These are phyloP conservation scores for Jamesozyma piceae DNA, from an alignment of 805 yeast genomes.

Conservation along the genomic window DNA sequence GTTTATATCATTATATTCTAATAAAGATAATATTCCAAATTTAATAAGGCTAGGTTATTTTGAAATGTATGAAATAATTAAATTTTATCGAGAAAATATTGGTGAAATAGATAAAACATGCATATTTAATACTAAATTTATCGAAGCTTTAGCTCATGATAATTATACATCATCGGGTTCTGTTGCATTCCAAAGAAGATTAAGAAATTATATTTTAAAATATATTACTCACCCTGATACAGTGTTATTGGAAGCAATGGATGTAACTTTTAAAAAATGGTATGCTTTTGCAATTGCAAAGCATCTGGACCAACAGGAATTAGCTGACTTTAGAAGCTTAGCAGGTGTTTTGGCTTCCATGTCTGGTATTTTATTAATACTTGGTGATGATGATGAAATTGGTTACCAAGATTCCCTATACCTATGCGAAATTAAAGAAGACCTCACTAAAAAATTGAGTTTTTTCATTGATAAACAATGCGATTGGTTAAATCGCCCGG, in stretches of 20 bases:
- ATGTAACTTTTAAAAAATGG: conserved; percentile 31
- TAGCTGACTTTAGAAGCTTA: conserved; percentile 47
- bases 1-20: conserved; percentile 40
- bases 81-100: conserved; percentile 21
- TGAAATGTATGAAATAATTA: conserved; percentile 8
- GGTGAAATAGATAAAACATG: conserved; percentile 13
- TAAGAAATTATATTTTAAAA: conserved; percentile 36
- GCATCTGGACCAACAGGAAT: conserved; percentile 29
- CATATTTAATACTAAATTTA: conserved; percentile 29
- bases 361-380: conserved; percentile 48
- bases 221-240: conserved; percentile 18
- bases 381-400: conserved; percentile 14
- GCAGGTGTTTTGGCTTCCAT: conserved; percentile 65
- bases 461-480: conserved; percentile 42
- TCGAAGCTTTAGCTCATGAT: conserved; percentile 40
- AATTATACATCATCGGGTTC: conserved; percentile 57
- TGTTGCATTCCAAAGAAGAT: conserved; percentile 60
- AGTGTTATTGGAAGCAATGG: conserved; percentile 23
- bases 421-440: conserved; percentile 17
- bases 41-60: conserved; percentile 6
- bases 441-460: conserved; percentile 31
- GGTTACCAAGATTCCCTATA: conserved; percentile 6
- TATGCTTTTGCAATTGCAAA: conserved; percentile 9
- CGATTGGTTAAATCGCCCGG: conserved; percentile 36
- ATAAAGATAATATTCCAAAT: conserved; percentile 8